Evolutionary conservation across 352 stramenopile species (phyloP).

Genomic region (Phytophthora constricta): DNA sequence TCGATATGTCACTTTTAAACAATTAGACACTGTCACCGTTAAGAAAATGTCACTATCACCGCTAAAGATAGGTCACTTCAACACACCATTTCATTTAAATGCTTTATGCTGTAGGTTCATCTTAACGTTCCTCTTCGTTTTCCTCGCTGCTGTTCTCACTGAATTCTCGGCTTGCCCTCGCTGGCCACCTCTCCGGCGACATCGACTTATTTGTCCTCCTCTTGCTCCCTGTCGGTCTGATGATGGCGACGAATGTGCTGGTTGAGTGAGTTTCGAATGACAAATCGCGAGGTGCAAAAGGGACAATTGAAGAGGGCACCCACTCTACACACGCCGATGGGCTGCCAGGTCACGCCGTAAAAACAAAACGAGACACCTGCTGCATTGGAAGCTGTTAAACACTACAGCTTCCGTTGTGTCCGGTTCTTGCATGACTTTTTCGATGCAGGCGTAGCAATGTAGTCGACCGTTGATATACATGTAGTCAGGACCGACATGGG

Average conservation of each 20-base stretch:
- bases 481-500: background rate
- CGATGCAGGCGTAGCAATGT: background rate
- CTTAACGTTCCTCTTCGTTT: background rate
- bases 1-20: background rate
- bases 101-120: no score
- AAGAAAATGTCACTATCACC: background rate
- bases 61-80: no score
- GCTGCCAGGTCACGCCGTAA: background rate
- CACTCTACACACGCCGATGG: background rate
- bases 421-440: background rate
- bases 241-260: background rate
- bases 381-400: background rate
- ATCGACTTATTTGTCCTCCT: background rate
- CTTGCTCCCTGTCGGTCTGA: background rate
- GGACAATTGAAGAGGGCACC: background rate
- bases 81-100: background rate
- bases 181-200: background rate
- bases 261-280: background rate
- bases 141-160: background rate
- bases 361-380: background rate
- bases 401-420: background rate
- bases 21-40: background rate
- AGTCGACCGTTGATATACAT: background rate
- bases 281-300: background rate
- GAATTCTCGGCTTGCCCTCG: background rate